Evolutionary conservation across 2,329 filamentous ascomycete species (phyloP).

Genomic region (Monilinia fructicola): DNA sequence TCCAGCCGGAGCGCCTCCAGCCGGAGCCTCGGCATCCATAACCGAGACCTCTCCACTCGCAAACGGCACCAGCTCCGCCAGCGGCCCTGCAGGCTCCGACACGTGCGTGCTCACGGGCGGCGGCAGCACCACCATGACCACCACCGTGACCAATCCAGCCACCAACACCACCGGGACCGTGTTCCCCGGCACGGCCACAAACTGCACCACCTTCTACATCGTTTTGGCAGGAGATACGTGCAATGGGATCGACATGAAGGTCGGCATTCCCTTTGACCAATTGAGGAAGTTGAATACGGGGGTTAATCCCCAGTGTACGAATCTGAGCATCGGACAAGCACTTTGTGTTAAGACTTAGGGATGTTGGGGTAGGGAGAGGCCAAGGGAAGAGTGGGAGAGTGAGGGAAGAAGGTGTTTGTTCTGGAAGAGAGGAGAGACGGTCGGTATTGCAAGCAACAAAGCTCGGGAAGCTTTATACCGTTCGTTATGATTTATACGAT

Average conservation of each 20-base stretch:
- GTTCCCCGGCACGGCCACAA: neutral
- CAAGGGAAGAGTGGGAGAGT: neutral
- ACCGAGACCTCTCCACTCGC: neutral
- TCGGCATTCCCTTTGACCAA: neutral
- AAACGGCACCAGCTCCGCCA: neutral
- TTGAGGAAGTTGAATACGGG: neutral
- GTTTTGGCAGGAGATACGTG: slow-evolving; percentile 5
- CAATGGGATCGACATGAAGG: neutral
- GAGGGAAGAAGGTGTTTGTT: neutral
- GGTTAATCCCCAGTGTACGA: neutral
- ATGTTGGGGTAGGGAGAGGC: neutral
- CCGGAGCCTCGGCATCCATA: neutral
- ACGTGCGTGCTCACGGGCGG: neutral
- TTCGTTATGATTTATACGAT: neutral
- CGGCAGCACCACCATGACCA: neutral
- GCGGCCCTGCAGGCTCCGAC: no score
- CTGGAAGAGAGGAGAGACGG: neutral
- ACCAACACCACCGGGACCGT: neutral
- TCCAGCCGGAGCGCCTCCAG: neutral
- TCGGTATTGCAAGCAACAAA: neutral
- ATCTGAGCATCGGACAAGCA: slow-evolving; percentile 1
- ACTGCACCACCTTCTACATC: neutral
- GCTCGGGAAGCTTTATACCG: neutral
- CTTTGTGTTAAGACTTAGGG: slow-evolving; percentile 1
- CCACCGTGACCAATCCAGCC: neutral